Conservation (phyloP, 1,284 basidiomycete species). For the Entoloma clypeatum region DNA sequence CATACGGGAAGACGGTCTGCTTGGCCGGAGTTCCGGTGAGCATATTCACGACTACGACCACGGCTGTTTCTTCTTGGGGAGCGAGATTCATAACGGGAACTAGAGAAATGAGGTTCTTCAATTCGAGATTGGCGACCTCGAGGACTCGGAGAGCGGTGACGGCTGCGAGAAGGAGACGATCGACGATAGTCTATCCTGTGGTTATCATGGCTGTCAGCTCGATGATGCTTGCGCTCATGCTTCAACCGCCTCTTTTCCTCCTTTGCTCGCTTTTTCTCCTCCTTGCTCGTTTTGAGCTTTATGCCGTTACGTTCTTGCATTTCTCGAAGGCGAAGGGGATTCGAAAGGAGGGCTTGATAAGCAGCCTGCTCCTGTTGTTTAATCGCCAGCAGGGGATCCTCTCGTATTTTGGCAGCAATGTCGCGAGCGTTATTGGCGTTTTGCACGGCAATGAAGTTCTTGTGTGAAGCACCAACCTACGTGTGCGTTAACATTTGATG, state of each 20-base stretch:
- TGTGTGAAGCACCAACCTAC: conserved; percentile 79
- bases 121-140: conserved; percentile 31
- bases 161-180: conserved; percentile 34
- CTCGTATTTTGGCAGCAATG: conserved; percentile 88
- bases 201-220: conserved; percentile 34
- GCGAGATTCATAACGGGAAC: conserved; percentile 6
- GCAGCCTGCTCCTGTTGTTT: conserved; percentile 97
- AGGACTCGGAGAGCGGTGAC: conserved; percentile 37
- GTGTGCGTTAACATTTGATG: conserved; percentile 3
- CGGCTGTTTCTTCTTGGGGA: conserved; percentile 7
- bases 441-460: conserved; percentile 88
- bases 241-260: conserved; percentile 63
- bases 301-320: conserved; percentile 75
- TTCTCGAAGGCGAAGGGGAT: conserved; percentile 85
- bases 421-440: conserved; percentile 92
- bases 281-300: conserved; percentile 72
- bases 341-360: conserved; percentile 85
- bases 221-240: conserved; percentile 48
- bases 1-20: conserved; percentile 12
- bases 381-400: conserved; percentile 94
- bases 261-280: conserved; percentile 71
- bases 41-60: conserved; percentile 18
- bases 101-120: conserved; percentile 19
- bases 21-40: conserved; percentile 13
- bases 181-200: conserved; percentile 23